Conservation (phyloP, 2,329 filamentous ascomycete species). For the Phyllosticta citriasiana region DNA sequence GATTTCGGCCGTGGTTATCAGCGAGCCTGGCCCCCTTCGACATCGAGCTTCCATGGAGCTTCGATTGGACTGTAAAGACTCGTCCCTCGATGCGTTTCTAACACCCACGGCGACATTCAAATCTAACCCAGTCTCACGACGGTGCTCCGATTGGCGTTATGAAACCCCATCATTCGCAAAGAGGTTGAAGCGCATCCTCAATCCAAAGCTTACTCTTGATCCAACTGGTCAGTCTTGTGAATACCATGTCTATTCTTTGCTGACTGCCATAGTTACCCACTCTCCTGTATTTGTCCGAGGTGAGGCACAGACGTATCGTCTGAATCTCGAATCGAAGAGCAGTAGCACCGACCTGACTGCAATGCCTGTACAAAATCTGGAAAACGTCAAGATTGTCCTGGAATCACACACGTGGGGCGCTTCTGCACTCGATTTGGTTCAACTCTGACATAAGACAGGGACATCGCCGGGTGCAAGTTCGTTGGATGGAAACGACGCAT, state of each 20-base stretch:
- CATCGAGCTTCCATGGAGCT: not conserved
- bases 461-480: not conserved
- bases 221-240: not conserved
- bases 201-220: not conserved
- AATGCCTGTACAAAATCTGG: not conserved
- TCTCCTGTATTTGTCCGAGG: not conserved
- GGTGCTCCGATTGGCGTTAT: not conserved
- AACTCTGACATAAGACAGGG: not conserved
- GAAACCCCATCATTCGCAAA: not conserved
- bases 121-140: not conserved
- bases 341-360: not conserved
- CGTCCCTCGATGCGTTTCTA: not conserved
- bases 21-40: not conserved
- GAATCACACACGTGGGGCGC: not conserved
- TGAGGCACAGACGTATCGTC: not conserved
- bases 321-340: not conserved
- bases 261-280: not conserved
- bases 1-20: not conserved
- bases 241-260: not conserved
- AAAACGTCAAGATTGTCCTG: not conserved
- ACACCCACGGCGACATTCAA: not conserved
- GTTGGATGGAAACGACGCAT: not conserved
- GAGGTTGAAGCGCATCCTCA: not conserved
- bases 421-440: not conserved
- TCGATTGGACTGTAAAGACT: not conserved